These are phyloP conservation scores for Alloteropsis semialata DNA, from an alignment of 176 grass and related monocot genomes.

Conservation along the genomic window DNA sequence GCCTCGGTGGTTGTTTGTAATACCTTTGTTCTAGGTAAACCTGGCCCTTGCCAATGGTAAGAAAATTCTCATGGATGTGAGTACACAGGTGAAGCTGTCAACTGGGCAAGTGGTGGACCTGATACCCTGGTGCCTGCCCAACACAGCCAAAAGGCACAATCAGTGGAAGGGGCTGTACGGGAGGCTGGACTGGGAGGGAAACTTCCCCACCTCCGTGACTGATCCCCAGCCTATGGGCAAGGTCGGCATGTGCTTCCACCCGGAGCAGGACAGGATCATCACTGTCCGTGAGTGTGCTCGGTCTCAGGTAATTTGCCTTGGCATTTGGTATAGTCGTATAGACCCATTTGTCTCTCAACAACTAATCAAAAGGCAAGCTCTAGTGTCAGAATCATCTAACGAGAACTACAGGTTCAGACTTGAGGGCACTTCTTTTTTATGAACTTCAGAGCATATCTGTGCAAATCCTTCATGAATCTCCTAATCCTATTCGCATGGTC, in stretches of 20 bases:
- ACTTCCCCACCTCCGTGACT: constrained; percentile 83
- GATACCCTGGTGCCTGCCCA: constrained; percentile 75
- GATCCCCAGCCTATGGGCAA: constrained; percentile 97
- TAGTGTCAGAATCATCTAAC: not conserved
- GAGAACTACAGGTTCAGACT: not conserved
- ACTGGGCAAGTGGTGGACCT: constrained; percentile 57
- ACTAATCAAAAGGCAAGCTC: not conserved
- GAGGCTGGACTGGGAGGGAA: constrained; percentile 77
- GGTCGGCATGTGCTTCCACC: constrained; percentile 95
- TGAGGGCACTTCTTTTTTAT: not conserved
- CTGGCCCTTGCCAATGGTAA: not conserved
- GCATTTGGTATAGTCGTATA: not conserved
- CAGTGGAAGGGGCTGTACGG: constrained; percentile 77
- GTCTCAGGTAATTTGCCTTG: constrained; percentile 55
- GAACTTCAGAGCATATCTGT: not conserved
- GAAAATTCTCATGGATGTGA: not conserved
- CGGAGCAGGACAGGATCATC: constrained; percentile 80
- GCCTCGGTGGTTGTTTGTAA: not conserved
- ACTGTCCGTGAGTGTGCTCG: constrained; percentile 82
- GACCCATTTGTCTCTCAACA: not conserved
- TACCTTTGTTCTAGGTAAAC: not conserved
- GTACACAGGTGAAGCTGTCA: constrained; percentile 72
- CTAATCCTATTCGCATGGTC: constrained; percentile 4
- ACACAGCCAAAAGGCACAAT: constrained; percentile 79
- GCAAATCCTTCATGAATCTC: not conserved